These are phyloP conservation scores for Zychaea mexicana DNA, from an alignment of 371 early-diverging fungal species.

Conservation along the genomic window DNA sequence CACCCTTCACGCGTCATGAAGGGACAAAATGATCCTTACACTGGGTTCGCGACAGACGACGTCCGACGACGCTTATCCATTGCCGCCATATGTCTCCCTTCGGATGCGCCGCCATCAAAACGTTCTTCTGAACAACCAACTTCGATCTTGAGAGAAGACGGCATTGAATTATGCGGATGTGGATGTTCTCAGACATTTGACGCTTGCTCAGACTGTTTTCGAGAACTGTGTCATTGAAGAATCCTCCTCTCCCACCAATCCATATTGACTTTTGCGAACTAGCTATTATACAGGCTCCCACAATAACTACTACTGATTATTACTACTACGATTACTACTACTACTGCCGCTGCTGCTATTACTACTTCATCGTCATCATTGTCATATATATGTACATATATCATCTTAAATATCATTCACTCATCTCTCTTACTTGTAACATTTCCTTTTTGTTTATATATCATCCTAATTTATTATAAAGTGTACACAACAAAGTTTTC, in stretches of 20 bases:
- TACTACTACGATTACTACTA: too few species aligned
- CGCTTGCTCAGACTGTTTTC: constrained; percentile 28
- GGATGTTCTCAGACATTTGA: constrained; percentile 36
- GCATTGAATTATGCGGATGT: constrained; percentile 34
- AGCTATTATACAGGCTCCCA: too few species aligned
- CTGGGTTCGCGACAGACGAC: constrained; percentile 18
- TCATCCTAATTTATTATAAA: background rate
- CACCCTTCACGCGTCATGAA: constrained; percentile 50
- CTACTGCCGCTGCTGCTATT: too few species aligned
- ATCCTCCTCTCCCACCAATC: too few species aligned
- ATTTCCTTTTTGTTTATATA: background rate
- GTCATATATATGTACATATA: too few species aligned
- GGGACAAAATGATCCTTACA: constrained; percentile 38
- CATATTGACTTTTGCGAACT: too few species aligned
- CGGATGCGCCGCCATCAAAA: constrained; percentile 14
- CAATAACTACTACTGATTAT: too few species aligned
- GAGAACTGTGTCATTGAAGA: constrained; percentile 21
- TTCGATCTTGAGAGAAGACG: constrained; percentile 29
- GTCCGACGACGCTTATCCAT: constrained; percentile 23
- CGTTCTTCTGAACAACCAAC: constrained; percentile 23
- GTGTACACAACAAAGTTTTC: too few species aligned
- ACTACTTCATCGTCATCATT: too few species aligned
- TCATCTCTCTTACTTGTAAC: too few species aligned
- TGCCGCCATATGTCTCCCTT: constrained; percentile 21
- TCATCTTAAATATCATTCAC: too few species aligned